These are phyloP conservation scores for Pythium apleroticum DNA, from an alignment of 352 stramenopile species.

Conservation along the genomic window DNA sequence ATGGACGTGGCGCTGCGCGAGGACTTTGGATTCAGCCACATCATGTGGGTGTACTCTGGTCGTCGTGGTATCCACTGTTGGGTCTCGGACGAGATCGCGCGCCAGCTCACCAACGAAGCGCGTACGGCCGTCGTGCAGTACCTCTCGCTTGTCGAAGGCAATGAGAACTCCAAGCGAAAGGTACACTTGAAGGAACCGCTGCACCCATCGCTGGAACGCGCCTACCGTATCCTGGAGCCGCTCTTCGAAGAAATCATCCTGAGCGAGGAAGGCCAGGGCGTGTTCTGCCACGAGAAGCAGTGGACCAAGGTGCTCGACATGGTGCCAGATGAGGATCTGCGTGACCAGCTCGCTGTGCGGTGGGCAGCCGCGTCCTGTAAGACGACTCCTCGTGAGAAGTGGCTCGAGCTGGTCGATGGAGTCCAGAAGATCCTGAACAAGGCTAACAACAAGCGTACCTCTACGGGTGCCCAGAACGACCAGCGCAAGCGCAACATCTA, in stretches of 20 bases:
- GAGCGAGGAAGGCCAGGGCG: slow-evolving; percentile 88
- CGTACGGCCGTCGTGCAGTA: slow-evolving; percentile 96
- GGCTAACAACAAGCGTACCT: slow-evolving; percentile 44
- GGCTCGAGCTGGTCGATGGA: slow-evolving; percentile 75
- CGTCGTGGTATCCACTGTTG: slow-evolving; percentile 99
- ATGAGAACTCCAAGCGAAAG: slow-evolving; percentile 87
- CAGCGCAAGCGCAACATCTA: slow-evolving; percentile 68
- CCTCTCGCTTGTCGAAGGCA: slow-evolving; percentile 92
- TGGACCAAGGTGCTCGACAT: slow-evolving; percentile 93
- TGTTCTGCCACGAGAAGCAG: slow-evolving; percentile 86
- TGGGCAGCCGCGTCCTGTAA: slow-evolving; percentile 55
- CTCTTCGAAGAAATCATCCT: slow-evolving; percentile 93
- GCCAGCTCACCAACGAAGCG: slow-evolving; percentile 95
- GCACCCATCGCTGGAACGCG: slow-evolving; percentile 94
- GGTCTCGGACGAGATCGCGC: slow-evolving; percentile 95
- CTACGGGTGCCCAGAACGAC: slow-evolving; percentile 29
- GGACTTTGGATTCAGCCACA: slow-evolving; percentile 98
- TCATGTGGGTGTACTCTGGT: slow-evolving; percentile 99
- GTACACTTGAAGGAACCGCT: slow-evolving; percentile 91
- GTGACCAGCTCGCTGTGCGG: slow-evolving; percentile 50
- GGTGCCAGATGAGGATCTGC: slow-evolving; percentile 90
- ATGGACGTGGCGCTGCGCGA: slow-evolving; percentile 90
- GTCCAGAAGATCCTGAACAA: slow-evolving; percentile 71
- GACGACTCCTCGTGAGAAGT: slow-evolving; percentile 85
- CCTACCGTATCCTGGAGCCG: slow-evolving; percentile 93